These are phyloP conservation scores for Acorus calamus DNA, from an alignment of 106 monocot genomes.

Conservation along the genomic window DNA sequence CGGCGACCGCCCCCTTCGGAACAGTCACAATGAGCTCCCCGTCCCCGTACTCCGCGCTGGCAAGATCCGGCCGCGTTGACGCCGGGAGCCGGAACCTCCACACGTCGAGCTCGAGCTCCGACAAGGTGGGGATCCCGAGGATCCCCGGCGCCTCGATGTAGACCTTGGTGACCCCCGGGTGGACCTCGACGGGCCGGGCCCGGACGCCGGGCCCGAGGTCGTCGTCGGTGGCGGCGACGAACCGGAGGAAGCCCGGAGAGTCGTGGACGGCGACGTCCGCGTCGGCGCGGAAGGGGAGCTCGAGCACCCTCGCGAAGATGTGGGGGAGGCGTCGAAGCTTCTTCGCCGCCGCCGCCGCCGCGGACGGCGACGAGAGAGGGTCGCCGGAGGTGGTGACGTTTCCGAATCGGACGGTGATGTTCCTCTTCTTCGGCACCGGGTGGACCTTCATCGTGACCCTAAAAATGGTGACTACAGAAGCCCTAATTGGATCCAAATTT, in stretches of 20 bases:
- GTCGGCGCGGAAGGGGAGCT: constrained; percentile 23
- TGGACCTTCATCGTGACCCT: constrained; percentile 17
- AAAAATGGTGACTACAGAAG: no score
- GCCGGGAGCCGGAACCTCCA: constrained; percentile 27
- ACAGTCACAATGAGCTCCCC: constrained; percentile 21
- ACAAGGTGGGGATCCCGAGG: not conserved
- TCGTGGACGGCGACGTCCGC: constrained; percentile 20
- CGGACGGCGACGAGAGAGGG: not conserved
- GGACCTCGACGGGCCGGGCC: constrained; percentile 12
- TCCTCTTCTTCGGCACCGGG: constrained; percentile 21
- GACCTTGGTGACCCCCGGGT: constrained; percentile 25
- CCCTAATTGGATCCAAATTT: no score
- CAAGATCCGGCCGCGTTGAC: constrained; percentile 16
- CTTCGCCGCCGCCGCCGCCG: constrained; percentile 4
- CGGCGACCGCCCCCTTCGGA: constrained; percentile 10
- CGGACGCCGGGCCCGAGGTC: constrained; percentile 3
- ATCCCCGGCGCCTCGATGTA: constrained; percentile 1
- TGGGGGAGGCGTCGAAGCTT: constrained; percentile 26
- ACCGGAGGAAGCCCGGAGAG: constrained; percentile 9
- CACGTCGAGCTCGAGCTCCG: constrained; percentile 11
- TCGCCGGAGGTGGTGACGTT: not conserved
- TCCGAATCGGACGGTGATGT: constrained; percentile 13
- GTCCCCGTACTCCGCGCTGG: constrained; percentile 9
- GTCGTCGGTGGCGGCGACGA: constrained; percentile 10
- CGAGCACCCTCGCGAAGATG: constrained; percentile 25